Evolutionary conservation across 306 rosid species (phyloP).

Genomic region (Vicia sativa): DNA sequence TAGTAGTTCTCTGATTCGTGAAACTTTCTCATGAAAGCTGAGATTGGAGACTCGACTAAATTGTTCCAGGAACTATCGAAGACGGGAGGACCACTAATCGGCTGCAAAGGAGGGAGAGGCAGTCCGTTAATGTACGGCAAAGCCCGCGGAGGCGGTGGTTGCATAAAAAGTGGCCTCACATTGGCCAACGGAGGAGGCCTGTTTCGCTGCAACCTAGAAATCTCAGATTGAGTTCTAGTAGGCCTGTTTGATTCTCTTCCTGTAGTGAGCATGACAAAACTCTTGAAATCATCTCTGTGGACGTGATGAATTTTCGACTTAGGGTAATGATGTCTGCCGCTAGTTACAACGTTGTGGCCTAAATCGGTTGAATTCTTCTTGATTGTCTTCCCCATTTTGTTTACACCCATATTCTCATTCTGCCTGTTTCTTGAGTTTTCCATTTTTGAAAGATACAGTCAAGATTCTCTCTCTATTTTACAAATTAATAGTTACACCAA

Average conservation of each 20-base stretch:
- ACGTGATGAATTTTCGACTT: neutral
- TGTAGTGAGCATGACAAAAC: constrained; percentile 74
- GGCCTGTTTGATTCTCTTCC: constrained; percentile 57
- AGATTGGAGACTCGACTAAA: neutral
- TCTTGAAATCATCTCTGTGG: constrained; percentile 72
- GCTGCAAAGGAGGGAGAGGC: neutral
- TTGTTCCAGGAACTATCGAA: neutral
- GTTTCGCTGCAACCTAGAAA: constrained; percentile 67
- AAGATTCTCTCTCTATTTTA: no score
- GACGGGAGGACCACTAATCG: neutral
- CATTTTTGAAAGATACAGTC: neutral
- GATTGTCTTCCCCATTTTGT: neutral
- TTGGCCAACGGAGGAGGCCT: constrained; percentile 77
- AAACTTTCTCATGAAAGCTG: neutral
- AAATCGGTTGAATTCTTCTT: constrained; percentile 59
- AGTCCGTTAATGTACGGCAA: neutral
- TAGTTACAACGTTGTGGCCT: constrained; percentile 35
- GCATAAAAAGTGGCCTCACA: constrained; percentile 7
- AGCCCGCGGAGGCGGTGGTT: neutral
- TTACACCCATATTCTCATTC: neutral
- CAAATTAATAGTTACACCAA: no score
- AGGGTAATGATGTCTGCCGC: neutral
- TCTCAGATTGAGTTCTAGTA: constrained; percentile 25
- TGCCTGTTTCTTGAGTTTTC: neutral
- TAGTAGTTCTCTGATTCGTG: neutral